Conservation (phyloP, 371 early-diverging fungal genomes). For the Zychaea mexicana region DNA sequence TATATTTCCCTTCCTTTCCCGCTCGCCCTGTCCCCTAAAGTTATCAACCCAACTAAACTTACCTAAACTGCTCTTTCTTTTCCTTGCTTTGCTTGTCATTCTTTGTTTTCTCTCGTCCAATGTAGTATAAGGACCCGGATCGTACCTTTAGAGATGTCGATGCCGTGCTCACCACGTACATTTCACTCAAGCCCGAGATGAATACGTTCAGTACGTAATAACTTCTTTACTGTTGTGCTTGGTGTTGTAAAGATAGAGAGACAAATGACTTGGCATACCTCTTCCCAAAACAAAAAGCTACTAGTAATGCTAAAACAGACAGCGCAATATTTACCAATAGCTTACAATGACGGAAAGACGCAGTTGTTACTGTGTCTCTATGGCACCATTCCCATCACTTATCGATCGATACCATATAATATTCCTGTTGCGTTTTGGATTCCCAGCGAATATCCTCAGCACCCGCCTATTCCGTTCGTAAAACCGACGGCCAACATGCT, state of each 20-base stretch:
- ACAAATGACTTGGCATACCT: background rate
- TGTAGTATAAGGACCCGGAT: constrained; percentile 72
- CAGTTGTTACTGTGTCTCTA: constrained; percentile 76
- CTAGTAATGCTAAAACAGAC: too few relatives aligned
- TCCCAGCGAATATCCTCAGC: constrained; percentile 80
- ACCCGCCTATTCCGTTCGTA: constrained; percentile 84
- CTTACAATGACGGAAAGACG: constrained; percentile 74
- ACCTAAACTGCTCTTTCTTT: too few relatives aligned
- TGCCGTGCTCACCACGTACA: constrained; percentile 63
- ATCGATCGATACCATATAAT: constrained; percentile 82
- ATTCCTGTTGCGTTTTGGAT: constrained; percentile 92
- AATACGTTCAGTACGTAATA: constrained; percentile 67
- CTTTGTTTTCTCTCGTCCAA: too few relatives aligned
- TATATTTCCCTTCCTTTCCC: too few relatives aligned
- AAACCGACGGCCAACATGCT: constrained; percentile 89
- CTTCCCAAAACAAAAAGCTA: too few relatives aligned
- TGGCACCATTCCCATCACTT: constrained; percentile 89
- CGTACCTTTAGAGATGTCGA: constrained; percentile 73
- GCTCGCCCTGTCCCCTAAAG: too few relatives aligned
- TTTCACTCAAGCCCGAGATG: constrained; percentile 70
- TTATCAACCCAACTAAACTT: too few relatives aligned
- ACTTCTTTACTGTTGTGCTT: background rate
- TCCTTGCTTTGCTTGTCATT: constrained; percentile 4
- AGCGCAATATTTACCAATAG: constrained; percentile 30
- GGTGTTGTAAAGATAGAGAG: background rate